Percentiles rank a stretch among this genome's conserved stretches.
Conservation (phyloP, 2,329 filamentous ascomycete species). For the Fusarium heterosporum region DNA sequence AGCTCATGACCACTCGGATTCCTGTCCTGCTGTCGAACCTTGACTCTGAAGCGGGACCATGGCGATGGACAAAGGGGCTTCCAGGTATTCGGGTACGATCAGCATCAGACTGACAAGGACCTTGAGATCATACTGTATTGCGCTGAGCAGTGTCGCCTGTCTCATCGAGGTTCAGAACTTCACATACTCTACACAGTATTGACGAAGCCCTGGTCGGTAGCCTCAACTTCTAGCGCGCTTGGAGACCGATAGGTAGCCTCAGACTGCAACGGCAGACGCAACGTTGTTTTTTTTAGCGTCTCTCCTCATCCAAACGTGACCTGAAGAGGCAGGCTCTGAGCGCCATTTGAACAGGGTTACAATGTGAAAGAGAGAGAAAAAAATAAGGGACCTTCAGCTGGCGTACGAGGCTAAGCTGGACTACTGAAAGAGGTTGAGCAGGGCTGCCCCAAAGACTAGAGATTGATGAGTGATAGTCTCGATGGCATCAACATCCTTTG, state of each 20-base stretch:
- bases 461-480: constrained; percentile 12
- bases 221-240: constrained; percentile 24
- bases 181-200: constrained; percentile 1
- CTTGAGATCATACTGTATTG: constrained; percentile 13
- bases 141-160: constrained; percentile 2
- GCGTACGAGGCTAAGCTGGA: constrained; percentile 5
- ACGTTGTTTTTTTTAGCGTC: constrained; percentile 39
- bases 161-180: constrained; percentile 5
- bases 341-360: constrained; percentile 23
- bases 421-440: background rate
- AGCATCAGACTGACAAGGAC: constrained; percentile 9
- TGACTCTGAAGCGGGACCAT: constrained; percentile 18
- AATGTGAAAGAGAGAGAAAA: background rate
- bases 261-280: constrained; percentile 34
- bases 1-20: constrained; percentile 26
- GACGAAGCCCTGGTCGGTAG: constrained; percentile 11
- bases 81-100: constrained; percentile 30
- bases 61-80: constrained; percentile 8
- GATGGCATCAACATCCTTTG: background rate
- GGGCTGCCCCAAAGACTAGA: constrained; percentile 1
- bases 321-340: constrained; percentile 20
- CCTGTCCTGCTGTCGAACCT: constrained; percentile 25
- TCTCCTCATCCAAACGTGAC: constrained; percentile 14
- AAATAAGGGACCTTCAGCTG: constrained; percentile 24
- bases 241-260: background rate